These are phyloP conservation scores for Talaromyces sp. DNA, from an alignment of 2,329 filamentous ascomycete species.

Conservation along the genomic window DNA sequence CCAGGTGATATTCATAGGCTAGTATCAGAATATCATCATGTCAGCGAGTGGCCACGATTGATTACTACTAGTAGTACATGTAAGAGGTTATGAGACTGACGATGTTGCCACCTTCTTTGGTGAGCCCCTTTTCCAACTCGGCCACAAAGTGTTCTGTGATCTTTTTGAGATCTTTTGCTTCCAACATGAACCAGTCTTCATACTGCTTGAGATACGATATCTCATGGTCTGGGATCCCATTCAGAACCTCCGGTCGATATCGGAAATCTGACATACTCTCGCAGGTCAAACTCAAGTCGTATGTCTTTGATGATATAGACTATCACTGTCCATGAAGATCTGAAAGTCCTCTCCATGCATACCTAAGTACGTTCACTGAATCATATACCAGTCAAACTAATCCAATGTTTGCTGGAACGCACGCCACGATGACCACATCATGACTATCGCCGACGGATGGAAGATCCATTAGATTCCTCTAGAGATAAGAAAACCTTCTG, in stretches of 20 bases:
- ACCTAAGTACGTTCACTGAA: too few species aligned
- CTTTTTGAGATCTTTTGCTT: conserved; percentile 75
- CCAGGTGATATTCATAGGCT: conserved; percentile 99
- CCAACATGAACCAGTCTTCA: conserved; percentile 76
- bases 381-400: not conserved
- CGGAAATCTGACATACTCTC: conserved; percentile 15
- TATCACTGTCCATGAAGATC: not conserved
- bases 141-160: conserved; percentile 87
- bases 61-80: not conserved
- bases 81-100: conserved; percentile 55
- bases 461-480: too few species aligned
- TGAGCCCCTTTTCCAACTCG: conserved; percentile 85
- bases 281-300: too few species aligned
- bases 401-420: not conserved
- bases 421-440: conserved; percentile 25
- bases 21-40: not conserved
- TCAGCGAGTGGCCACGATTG: not conserved
- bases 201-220: conserved; percentile 70
- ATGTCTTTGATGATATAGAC: not conserved
- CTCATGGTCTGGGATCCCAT: conserved; percentile 52
- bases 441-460: conserved; percentile 4
- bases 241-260: conserved; percentile 21
- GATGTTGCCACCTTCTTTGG: conserved; percentile 87
- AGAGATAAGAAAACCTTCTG: too few species aligned
- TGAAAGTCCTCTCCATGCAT: not conserved